Conservation (phyloP, 2,329 filamentous ascomycete species). For the Cladosporium sp. region DNA sequence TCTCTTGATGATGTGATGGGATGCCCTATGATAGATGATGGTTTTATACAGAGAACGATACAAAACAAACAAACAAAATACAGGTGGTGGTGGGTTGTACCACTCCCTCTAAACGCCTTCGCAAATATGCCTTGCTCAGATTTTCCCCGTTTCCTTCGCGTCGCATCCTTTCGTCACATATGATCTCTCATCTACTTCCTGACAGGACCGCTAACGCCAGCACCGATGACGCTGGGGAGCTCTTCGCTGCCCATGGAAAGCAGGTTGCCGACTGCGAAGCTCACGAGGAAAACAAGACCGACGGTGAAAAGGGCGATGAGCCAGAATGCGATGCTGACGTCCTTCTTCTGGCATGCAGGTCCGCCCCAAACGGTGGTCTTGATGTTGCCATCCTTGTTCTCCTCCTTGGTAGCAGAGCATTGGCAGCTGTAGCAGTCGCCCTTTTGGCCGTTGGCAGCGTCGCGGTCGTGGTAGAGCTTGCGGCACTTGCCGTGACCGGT, state of each 20-base stretch:
- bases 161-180: no score
- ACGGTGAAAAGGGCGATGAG: slow-evolving; percentile 73
- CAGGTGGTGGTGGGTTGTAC: slow-evolving; percentile 4
- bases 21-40: neutral
- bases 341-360: slow-evolving; percentile 81
- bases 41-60: slow-evolving; percentile 5
- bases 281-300: slow-evolving; percentile 61
- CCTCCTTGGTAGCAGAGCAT: slow-evolving; percentile 59
- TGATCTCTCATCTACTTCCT: slow-evolving; percentile 3
- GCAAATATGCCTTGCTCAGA: slow-evolving; percentile 12
- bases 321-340: slow-evolving; percentile 86
- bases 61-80: slow-evolving; percentile 6
- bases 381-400: slow-evolving; percentile 46
- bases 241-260: slow-evolving; percentile 81
- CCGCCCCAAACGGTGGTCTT: slow-evolving; percentile 77
- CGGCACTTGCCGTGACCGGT: slow-evolving; percentile 75
- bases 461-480: slow-evolving; percentile 55
- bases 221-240: slow-evolving; percentile 91
- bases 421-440: slow-evolving; percentile 70
- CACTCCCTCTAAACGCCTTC: slow-evolving; percentile 10
- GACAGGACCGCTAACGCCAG: slow-evolving; percentile 69
- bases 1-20: neutral
- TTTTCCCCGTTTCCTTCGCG: slow-evolving; percentile 5
- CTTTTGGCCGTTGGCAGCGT: slow-evolving; percentile 25
- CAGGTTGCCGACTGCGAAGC: slow-evolving; percentile 69